Evolutionary conservation across 2,329 filamentous ascomycete genomes (phyloP), one percentile per base, ranked within the genome.

Genomic region (Didymella exigua): DNA sequence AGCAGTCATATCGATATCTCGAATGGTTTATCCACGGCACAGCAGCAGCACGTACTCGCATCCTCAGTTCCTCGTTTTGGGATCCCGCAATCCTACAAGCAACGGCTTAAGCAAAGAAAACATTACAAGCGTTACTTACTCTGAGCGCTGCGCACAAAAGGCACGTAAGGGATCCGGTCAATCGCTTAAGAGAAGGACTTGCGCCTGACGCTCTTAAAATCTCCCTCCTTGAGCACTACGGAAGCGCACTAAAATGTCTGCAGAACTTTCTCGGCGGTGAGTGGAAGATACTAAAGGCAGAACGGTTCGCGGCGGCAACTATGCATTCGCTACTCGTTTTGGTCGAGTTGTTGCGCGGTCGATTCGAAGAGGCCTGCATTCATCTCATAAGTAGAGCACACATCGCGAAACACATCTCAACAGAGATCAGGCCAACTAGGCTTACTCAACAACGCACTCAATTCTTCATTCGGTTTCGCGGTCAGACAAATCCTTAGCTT

Each of bases 1-100:
- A 55, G 23, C 56, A 58, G 18, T 19, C n/a, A 2, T 58, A 58
- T 18, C 50, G 11, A 2, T 58, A 58, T 18, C 50, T 58, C 9
- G 37, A 58, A 26, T 58, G 56, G 56, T 55, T 55, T 19, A 40
- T 58, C 8, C 51, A 55, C n/a, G 51, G 56, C 18, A 58, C 56
- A 5, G 29, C 51, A 23, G 16, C 13, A 16, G 27, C 46, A n/a
- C 40, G 46, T 6, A 50, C 50, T 6, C 42, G 56, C 9, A 54
- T 54, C 21, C 52, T 58, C 29, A 54, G 48, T 10, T 58, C 47
- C 3, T 33, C 47, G 9, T 51, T 48, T 30, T 58, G 56, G 56
- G 50, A 58, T 27, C 56, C 46, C 18, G 41, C 37, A 3, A 55
- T 58, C 16, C 24, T 58, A 8, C 46, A 55, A 26, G 42, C 47